A percentile compares a stretch with the other conserved stretches of the same genome.
Conservation (phyloP, 768 basidiomycete genomes). For the Tricholoma sp. region DNA sequence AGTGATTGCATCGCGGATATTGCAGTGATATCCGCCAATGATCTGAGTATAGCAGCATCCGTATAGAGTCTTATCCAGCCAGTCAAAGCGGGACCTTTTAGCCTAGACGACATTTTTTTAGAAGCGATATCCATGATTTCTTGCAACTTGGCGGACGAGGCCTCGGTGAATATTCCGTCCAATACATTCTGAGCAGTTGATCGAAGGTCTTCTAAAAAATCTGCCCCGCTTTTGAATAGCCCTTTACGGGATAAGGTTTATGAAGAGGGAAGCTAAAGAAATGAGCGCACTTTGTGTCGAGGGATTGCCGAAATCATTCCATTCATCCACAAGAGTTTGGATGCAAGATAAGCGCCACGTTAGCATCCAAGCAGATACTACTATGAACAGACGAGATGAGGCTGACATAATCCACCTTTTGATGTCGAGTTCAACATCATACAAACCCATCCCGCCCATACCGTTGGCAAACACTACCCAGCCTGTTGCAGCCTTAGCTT, state of each 20-base stretch:
- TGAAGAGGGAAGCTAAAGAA: neutral
- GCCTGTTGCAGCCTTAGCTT: slow-evolving; percentile 71
- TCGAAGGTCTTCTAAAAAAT: slow-evolving; percentile 3
- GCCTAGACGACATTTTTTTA: slow-evolving; percentile 40
- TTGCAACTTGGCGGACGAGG: slow-evolving; percentile 24
- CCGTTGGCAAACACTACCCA: slow-evolving; percentile 33
- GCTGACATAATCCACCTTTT: neutral
- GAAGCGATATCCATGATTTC: slow-evolving; percentile 36
- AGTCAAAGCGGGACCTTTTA: slow-evolving; percentile 25
- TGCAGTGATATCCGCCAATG: slow-evolving; percentile 32
- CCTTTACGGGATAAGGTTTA: neutral
- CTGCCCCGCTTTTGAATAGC: neutral
- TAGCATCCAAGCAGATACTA: neutral
- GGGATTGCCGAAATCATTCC: neutral
- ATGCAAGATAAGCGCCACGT: neutral
- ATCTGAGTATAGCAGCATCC: slow-evolving; percentile 61
- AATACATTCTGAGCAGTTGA: slow-evolving; percentile 6
- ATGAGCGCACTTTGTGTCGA: neutral
- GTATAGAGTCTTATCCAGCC: slow-evolving; percentile 73
- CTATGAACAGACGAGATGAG: neutral
- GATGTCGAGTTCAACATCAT: slow-evolving; percentile 7
- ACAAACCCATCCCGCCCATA: slow-evolving; percentile 30
- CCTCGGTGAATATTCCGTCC: slow-evolving; percentile 1
- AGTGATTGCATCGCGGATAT: slow-evolving; percentile 41
- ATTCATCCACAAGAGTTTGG: neutral